Evolutionary conservation across 1,284 basidiomycete species (phyloP).

Genomic region (Earliella scabrosa): DNA sequence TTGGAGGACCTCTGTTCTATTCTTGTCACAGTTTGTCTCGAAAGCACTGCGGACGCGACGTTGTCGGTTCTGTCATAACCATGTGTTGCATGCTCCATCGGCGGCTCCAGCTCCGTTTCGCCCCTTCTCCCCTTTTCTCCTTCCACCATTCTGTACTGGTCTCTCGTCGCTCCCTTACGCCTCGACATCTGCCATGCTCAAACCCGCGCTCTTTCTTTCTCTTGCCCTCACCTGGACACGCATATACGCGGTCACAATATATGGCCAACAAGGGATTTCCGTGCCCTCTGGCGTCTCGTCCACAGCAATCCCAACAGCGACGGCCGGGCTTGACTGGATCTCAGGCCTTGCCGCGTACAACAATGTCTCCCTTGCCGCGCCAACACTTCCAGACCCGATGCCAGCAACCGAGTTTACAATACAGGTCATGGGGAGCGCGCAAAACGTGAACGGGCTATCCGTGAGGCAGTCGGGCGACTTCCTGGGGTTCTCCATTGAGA

Average conservation of each 20-base stretch:
- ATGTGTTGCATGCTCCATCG: neutral
- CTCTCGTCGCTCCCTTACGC: conserved; percentile 6
- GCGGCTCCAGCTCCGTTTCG: neutral
- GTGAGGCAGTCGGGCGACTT: conserved; percentile 66
- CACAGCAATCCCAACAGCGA: conserved; percentile 4
- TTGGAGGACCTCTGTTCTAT: conserved; percentile 3
- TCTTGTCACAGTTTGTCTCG: neutral
- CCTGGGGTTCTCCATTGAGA: conserved; percentile 73
- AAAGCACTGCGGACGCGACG: too few species aligned
- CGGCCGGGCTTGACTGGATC: conserved; percentile 18
- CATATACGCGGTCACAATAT: conserved; percentile 24
- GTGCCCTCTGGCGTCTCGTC: conserved; percentile 12
- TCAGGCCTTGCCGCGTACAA: conserved; percentile 27
- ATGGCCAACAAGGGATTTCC: conserved; percentile 25
- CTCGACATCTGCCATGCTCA: conserved; percentile 10
- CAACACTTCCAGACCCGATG: conserved; percentile 20
- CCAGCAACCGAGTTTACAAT: conserved; percentile 30
- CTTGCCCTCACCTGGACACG: conserved; percentile 13
- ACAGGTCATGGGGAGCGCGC: conserved; percentile 25
- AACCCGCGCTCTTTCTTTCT: conserved; percentile 21
- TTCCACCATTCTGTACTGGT: too few species aligned
- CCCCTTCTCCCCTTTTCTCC: neutral
- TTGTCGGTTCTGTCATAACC: too few species aligned
- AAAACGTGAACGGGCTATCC: conserved; percentile 41
- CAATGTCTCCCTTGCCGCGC: conserved; percentile 25